Evolutionary conservation across 768 basidiomycete species (phyloP).

Genomic region (Holtermannia corniformis): DNA sequence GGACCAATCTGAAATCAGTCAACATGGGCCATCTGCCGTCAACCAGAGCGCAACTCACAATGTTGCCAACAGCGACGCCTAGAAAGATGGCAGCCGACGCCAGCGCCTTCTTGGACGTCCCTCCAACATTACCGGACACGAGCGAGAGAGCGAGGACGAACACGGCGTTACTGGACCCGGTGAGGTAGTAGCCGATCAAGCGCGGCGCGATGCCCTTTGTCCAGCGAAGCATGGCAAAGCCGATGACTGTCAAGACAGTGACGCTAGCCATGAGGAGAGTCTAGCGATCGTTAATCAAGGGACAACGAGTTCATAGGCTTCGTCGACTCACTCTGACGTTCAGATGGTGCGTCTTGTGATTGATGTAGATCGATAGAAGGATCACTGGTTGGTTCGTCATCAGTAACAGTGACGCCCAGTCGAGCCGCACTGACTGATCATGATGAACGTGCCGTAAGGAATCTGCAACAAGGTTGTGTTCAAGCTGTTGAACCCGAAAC

Average conservation of each 20-base stretch:
- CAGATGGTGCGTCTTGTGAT: slow-evolving; percentile 18
- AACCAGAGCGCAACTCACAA: too few relatives aligned
- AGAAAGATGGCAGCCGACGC: slow-evolving; percentile 28
- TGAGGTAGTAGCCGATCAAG: slow-evolving; percentile 29
- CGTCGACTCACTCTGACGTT: slow-evolving; percentile 19
- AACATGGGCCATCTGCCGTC: slow-evolving; percentile 18
- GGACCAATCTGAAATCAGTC: neutral
- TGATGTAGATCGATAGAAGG: slow-evolving; percentile 18
- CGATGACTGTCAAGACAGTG: slow-evolving; percentile 7
- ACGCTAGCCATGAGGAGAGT: neutral
- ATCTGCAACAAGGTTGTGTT: slow-evolving; percentile 25
- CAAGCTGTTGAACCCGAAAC: slow-evolving; percentile 19
- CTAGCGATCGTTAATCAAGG: slow-evolving; percentile 8
- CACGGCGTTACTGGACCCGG: slow-evolving; percentile 29
- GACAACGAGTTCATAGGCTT: slow-evolving; percentile 25
- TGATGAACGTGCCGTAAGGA: slow-evolving; percentile 27
- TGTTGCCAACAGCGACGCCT: slow-evolving; percentile 30
- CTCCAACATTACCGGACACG: slow-evolving; percentile 28
- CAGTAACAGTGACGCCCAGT: too few relatives aligned
- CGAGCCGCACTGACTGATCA: slow-evolving; percentile 14
- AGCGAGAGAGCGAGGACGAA: slow-evolving; percentile 31
- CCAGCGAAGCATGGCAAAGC: slow-evolving; percentile 27
- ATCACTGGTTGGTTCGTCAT: neutral
- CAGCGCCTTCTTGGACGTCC: slow-evolving; percentile 35
- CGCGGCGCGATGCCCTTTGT: slow-evolving; percentile 21